Evolutionary conservation across 148 eudicot genomes (phyloP), one percentile per base, ranked within the genome.

Genomic region (Chenopodium album): DNA sequence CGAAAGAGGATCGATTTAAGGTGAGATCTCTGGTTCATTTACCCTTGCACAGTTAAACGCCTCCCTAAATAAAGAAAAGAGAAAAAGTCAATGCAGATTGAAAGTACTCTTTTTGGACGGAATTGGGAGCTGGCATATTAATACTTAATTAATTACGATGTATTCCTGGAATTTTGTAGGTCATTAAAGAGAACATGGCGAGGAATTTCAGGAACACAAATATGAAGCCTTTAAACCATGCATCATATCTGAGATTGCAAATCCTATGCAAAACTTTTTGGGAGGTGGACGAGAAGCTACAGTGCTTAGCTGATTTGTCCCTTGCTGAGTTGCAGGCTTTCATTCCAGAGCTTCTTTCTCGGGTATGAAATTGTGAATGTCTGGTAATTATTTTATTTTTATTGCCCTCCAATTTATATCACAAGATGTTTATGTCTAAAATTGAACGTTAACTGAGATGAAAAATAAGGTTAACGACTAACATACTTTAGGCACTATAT

Each of bases 161-260:
- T 73, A 50, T 47, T 54, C 60, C 60, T 85, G 78, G 34, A 59
- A 52, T 60, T 73, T 56, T 85, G 77, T 87, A 96, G 99, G 97
- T 96, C 75, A 90, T 96, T 74, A 96, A 94, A 88, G 99, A 96
- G 87, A 90, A 87, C 72, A 81, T 96, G 87, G 97, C 92, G 86
- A 91, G 98, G 84, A 89, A 79, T 83, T 85, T 96, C 80, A 94
- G 92, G 82, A 96, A 96, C 84, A 85, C 94, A 82, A 94, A 96
- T 80, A 90, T 96, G 95, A 96, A 94, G 90, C 99, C 99, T 82
- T 84, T 94, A 75, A 90, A 73, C 88, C 98, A 96, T 85, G 87
- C 98, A 47, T 87, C 97, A n/a, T 94, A 95, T 84, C 81, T 90
- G 83, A 91, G 98, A 82, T 89, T 95, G 82, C 98, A 94, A 90